Base-by-base conservation (phyloP, 2,329 filamentous ascomycete species). In the Chrysoporthe deuterocubensis region DNA sequence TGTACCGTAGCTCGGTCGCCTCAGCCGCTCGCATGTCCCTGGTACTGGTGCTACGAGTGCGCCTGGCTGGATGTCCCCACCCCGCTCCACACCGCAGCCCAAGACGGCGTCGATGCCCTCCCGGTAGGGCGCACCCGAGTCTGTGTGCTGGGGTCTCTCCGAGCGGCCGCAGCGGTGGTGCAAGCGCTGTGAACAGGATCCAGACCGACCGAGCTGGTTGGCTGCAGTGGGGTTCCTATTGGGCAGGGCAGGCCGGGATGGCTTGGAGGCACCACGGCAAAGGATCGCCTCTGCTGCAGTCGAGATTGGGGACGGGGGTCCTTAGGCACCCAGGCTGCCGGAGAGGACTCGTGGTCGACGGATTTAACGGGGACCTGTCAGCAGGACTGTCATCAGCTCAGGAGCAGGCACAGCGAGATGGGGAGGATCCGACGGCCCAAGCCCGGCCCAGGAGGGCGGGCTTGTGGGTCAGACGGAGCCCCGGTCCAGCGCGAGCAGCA, bases 211-310 rank as follows among this genome's bases (percentile, higher is more conserved):
- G 34, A 40, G 54, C 6, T 18, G 21, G 57, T 60, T 60, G 57
- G 57, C 6, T 44, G 59, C 59, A 61, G 42, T 9, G 59, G 14
- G 16, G 43, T 48, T 61, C 59, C 59, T 61, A 61, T 61, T 61
- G 59, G 59, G 42, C 59, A 61, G 43, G 59, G 11, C 9, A n/a
- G 43, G 59, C 21, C 37, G 59, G 57, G 42, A 16, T 32, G 42
- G 32, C 26, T 21, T 46, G 42, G 16, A 48, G 43, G 57, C 11
- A 44, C 21, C 21, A 32, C 59, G 59, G 59, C 43, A 61, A 48
- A 61, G 59, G 59, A 61, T 61, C 43, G 59, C 43, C 42, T 61
- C 43, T 61, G 59, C 42, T 40, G 59, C 21, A 61, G 59, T 61
- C 59, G 59, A 61, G 59, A 61, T 61, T 61, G 59, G 43, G 21